These are phyloP conservation scores for Aspergillus pseudoterreus DNA, from an alignment of 2,329 filamentous ascomycete species.

Conservation along the genomic window DNA sequence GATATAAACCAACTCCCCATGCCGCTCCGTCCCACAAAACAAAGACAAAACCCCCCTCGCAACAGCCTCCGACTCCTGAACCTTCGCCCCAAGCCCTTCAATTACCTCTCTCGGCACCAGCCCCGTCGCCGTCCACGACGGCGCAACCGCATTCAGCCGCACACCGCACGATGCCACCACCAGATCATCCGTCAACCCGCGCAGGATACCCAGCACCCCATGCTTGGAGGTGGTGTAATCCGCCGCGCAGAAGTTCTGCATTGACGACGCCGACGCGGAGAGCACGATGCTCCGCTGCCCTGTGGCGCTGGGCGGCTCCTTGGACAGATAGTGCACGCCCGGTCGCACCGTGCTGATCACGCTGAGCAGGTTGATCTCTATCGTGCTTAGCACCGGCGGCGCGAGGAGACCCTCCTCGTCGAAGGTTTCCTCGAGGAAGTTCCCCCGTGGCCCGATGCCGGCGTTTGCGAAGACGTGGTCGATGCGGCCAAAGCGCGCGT, in stretches of 20 bases:
- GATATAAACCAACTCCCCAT: conserved; percentile 54
- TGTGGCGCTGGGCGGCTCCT: background rate
- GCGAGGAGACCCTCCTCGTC: conserved; percentile 49
- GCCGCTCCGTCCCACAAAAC: conserved; percentile 46
- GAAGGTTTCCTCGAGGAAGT: conserved; percentile 47
- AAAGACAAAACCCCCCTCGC: conserved; percentile 48
- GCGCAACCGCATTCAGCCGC: conserved; percentile 54
- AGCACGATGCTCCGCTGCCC: conserved; percentile 51
- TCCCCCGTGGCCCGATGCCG: conserved; percentile 47
- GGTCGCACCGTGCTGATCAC: conserved; percentile 50
- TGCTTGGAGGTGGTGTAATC: conserved; percentile 57
- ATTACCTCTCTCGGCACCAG: conserved; percentile 40
- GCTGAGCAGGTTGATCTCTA: conserved; percentile 52
- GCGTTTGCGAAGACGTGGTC: conserved; percentile 55
- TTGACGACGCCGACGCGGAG: conserved; percentile 49
- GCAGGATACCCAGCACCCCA: conserved; percentile 52
- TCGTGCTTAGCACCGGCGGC: conserved; percentile 40
- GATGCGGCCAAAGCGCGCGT: conserved; percentile 40
- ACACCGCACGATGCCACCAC: conserved; percentile 22
- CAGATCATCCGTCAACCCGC: conserved; percentile 44
- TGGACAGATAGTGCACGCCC: conserved; percentile 46
- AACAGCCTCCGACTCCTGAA: conserved; percentile 47
- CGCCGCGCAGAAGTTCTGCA: conserved; percentile 49
- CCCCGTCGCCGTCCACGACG: conserved; percentile 53
- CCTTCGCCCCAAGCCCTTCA: conserved; percentile 7